Base-by-base conservation (phyloP, 371 early-diverging fungal species). In the Lichtheimia hyalospora region DNA sequence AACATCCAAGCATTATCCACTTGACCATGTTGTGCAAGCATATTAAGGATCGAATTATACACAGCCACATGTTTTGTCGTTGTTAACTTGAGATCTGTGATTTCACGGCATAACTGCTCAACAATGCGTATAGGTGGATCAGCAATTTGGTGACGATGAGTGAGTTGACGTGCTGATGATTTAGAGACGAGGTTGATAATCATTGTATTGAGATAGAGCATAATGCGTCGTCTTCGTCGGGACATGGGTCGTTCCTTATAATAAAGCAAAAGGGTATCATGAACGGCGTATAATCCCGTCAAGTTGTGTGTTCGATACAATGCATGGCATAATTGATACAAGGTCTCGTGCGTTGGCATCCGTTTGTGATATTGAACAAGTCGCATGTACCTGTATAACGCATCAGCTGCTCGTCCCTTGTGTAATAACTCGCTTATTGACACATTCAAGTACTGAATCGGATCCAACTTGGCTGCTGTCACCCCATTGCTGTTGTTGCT, bases 201-300 rank as follows among this genome's bases (percentile, higher is more conserved):
- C 60, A 62, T 67, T 8, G 63, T 56, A 20, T 59, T 59, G 10
- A 67, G 54, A 49, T 67, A 62, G 20, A 58, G 24, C 52, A 62
- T 41, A 15, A 55, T 28, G 16, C 62, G 67, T 7, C 49, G 14
- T 28, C 34, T 46, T 16, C 67, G 55, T n/a, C 41, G 49, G 1
- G 67, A 62, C 28, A 50, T 50, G n/a, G 49, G 48, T 16, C 40
- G 20, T 24, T 52, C 20, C 25, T 39, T 48, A 43, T 57, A 54
- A 21, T 59, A 55, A 14, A 56, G 10, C 10, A 54, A 28, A 24
- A 67, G 56, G 63, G 62, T 60, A 59, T 62, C 63, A 46, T 67
- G 67, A 13, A 67, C 21, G 14, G 52, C 56, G 15, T 62, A 62
- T 14, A 67, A 16, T 8, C 67, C 67, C 21, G 21, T 42, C 21